Base-by-base conservation (phyloP, 768 basidiomycete genomes). In the Saitozyma podzolica region DNA sequence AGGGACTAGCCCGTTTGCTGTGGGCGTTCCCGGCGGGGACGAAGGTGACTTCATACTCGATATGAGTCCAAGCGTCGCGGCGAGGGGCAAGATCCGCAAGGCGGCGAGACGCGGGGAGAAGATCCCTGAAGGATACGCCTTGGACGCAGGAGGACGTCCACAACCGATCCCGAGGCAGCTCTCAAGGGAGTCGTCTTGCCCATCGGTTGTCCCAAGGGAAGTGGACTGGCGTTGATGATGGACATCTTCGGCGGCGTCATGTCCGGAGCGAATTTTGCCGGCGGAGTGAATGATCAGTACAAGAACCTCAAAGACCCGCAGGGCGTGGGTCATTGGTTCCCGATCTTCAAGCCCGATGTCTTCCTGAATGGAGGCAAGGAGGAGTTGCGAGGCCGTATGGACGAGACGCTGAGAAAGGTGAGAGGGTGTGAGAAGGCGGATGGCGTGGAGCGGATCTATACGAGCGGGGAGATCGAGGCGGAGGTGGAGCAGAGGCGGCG, bases 131-230 rank as follows among this genome's bases (percentile, higher is more conserved):
- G 54, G 40, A 14, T 55, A 41, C 14, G 54, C 54, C 8, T 41
- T 55, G 29, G 54, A 55, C 54, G 54, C 29, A 3, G 37, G 43
- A 17, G 53, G 40, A n/a, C 16, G 41, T 17, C 41, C 17, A 58
- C 56, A 4, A 48, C 41, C 41, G 59, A 61, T 47, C 59, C 59
- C 6, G 52, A 53, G 17, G 43, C 9, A 10, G 59, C 59, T 0
- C 20, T 61, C n/a, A 43, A 61, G 37, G 59, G 53, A 8, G 59
- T 61, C 42, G 37, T 61, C 19, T 45, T 61, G 6, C 59, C 59
- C 39, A 61, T 61, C 40, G 59, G 59, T 10, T 41, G 59, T 16
- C 59, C 59, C 40, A 61, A 61, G 47, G 59, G 59, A 14, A 54
- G 52, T 16, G 59, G 40, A 6, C 43, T 61, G 17, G 51, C 59